Conservation (phyloP, 495 filamentous ascomycete species). For the Copromyces sp. region DNA sequence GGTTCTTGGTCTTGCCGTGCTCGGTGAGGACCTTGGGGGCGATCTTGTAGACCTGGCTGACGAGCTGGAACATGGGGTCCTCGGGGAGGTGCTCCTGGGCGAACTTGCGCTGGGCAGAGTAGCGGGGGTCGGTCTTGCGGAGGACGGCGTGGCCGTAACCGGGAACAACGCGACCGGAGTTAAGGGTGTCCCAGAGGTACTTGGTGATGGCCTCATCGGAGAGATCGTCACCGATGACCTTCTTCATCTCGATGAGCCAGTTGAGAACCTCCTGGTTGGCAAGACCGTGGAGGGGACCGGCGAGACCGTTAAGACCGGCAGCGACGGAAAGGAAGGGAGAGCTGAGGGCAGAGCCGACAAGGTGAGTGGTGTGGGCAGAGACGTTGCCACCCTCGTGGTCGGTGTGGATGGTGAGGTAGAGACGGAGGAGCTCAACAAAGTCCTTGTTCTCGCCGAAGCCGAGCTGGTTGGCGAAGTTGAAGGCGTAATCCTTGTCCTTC, state of each 20-base stretch:
- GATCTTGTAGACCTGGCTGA: conserved; percentile 99
- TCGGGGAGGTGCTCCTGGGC: conserved; percentile 80
- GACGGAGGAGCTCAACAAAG: conserved; percentile 94
- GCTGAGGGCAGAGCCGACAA: conserved; percentile 93
- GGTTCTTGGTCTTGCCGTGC: conserved; percentile 99
- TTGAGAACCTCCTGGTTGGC: conserved; percentile 99
- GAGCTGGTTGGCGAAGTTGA: conserved; percentile 98
- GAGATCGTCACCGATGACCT: conserved; percentile 81
- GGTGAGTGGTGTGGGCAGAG: conserved; percentile 93
- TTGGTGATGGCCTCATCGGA: conserved; percentile 91
- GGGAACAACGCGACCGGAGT: conserved; percentile 88
- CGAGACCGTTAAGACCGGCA: conserved; percentile 93
- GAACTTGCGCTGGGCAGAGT: conserved; percentile 94
- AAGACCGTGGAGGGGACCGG: conserved; percentile 95
- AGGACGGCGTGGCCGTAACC: conserved; percentile 98
- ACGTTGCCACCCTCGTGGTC: conserved; percentile 99
- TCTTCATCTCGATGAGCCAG: conserved; percentile 99
- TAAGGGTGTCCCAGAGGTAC: conserved; percentile 96
- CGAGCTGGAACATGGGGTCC: conserved; percentile 98
- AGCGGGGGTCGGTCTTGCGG: conserved; percentile 98
- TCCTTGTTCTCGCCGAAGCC: conserved; percentile 91
- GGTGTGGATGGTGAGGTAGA: conserved; percentile 98
- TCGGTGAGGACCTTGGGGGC: conserved; percentile 94
- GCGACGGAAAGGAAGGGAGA: conserved; percentile 93
- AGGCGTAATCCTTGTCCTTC: conserved; percentile 97